These are phyloP conservation scores for Pythium vanterpoolii DNA, from an alignment of 352 stramenopile genomes.

Conservation along the genomic window DNA sequence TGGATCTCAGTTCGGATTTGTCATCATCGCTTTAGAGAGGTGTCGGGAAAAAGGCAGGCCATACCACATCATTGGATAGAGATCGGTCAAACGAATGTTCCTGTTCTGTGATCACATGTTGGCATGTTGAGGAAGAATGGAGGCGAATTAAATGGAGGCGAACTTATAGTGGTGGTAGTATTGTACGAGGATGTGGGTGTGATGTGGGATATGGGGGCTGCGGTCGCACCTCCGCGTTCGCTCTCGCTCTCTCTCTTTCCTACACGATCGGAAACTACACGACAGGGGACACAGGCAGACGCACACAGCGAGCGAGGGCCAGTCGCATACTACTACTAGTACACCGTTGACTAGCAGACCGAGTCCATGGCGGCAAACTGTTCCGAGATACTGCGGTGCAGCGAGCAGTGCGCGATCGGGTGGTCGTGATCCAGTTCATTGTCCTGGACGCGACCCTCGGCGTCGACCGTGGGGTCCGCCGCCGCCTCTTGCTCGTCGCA, in stretches of 20 bases:
- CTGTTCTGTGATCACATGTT: neutral
- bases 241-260: neutral
- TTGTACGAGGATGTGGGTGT: slow-evolving; percentile 10
- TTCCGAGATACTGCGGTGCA: slow-evolving; percentile 73
- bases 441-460: slow-evolving; percentile 26
- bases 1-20: slow-evolving; percentile 8
- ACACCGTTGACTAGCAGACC: slow-evolving; percentile 45
- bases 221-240: neutral
- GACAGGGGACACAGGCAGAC: neutral
- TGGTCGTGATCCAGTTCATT: slow-evolving; percentile 65
- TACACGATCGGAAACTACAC: slow-evolving; percentile 13
- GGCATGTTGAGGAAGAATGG: neutral
- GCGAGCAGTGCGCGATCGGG: slow-evolving; percentile 63
- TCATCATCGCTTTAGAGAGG: slow-evolving; percentile 17
- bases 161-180: slow-evolving; percentile 19
- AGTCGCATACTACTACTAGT: no score
- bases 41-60: neutral
- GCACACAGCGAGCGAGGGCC: neutral
- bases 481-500: slow-evolving; percentile 42
- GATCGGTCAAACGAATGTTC: neutral
- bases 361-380: slow-evolving; percentile 76
- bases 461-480: neutral
- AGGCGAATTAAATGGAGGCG: neutral
- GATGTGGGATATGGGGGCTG: neutral
- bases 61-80: neutral